Evolutionary conservation across 2,329 filamentous ascomycete genomes (phyloP).

Genomic region (Trichophyton rubrum): DNA sequence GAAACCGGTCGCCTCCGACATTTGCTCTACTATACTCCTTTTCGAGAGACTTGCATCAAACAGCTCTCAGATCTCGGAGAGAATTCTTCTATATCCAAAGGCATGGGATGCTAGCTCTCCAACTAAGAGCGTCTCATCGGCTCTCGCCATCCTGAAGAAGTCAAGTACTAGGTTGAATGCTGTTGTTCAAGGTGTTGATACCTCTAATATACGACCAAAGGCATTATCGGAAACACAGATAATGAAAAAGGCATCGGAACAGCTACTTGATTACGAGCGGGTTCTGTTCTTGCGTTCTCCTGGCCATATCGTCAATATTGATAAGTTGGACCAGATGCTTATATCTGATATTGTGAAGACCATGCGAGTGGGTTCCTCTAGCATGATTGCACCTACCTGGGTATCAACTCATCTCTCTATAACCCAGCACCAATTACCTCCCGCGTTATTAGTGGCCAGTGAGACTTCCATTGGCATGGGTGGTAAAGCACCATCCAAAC

Average conservation of each 20-base stretch:
- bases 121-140: constrained; percentile 20
- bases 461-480: neutral
- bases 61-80: constrained; percentile 25
- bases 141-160: constrained; percentile 27
- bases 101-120: constrained; percentile 30
- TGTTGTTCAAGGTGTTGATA: constrained; percentile 32
- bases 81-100: constrained; percentile 36
- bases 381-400: constrained; percentile 5
- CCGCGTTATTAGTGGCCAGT: constrained; percentile 8
- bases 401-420: constrained; percentile 6
- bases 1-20: constrained; percentile 30
- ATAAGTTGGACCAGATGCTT: constrained; percentile 29
- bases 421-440: constrained; percentile 6
- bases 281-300: constrained; percentile 33
- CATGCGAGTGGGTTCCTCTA: neutral
- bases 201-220: constrained; percentile 16
- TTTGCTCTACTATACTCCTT: constrained; percentile 35
- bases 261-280: constrained; percentile 33
- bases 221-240: constrained; percentile 10
- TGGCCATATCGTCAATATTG: constrained; percentile 28
- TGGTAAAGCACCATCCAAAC: neutral
- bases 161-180: constrained; percentile 30
- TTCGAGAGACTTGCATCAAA: constrained; percentile 30
- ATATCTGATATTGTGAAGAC: constrained; percentile 13
- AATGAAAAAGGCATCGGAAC: constrained; percentile 20